Conservation (phyloP, 2,329 filamentous ascomycete genomes). For the Neopestalotiopsis sp. region DNA sequence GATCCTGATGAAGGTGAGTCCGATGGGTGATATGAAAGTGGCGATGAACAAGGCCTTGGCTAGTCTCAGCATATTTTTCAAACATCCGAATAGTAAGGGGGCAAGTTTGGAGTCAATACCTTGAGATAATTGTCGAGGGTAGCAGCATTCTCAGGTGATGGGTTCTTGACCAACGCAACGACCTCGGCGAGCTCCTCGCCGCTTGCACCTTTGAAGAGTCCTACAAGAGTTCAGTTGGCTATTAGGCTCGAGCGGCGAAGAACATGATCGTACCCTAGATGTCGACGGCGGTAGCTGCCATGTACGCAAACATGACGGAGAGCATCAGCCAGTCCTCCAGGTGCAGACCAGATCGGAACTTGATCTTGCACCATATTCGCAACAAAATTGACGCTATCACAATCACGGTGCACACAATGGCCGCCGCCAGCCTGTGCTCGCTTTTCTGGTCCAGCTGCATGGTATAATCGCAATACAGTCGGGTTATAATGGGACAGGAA, state of each 20-base stretch:
- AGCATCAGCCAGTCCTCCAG: slow-evolving; percentile 2
- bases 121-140: not conserved
- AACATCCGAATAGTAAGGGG: no score
- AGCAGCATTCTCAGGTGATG: slow-evolving; percentile 5
- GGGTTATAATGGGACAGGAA: no score
- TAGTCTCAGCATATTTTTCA: not conserved
- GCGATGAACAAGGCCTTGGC: slow-evolving; percentile 3
- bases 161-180: slow-evolving; percentile 1
- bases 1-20: slow-evolving; percentile 4
- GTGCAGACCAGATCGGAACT: not conserved
- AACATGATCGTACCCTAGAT: slow-evolving; percentile 3
- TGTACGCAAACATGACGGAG: slow-evolving; percentile 1
- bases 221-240: not conserved
- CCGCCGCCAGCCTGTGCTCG: slow-evolving; percentile 2
- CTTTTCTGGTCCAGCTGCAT: slow-evolving; percentile 4
- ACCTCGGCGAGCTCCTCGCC: not conserved
- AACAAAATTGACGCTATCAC: not conserved
- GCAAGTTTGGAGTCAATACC: not conserved
- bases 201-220: not conserved
- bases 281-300: slow-evolving; percentile 1
- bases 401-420: slow-evolving; percentile 2
- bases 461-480: not conserved
- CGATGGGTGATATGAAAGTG: slow-evolving; percentile 2
- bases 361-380: not conserved
- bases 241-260: not conserved